Base-by-base conservation (phyloP, 75 land plant genomes). In the Adiantum capillusveneris region DNA sequence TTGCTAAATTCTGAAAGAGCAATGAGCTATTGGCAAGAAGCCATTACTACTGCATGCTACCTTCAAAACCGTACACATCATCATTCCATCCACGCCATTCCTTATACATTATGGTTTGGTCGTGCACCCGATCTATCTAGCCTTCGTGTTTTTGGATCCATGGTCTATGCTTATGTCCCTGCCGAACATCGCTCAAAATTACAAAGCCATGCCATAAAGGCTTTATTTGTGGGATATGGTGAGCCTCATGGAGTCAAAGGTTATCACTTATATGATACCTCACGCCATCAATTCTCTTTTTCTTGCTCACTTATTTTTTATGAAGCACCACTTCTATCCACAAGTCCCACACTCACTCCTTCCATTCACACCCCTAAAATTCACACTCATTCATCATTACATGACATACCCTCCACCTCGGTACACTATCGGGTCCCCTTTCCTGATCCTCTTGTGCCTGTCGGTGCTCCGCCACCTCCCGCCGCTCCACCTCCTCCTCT, bases 21-120 rank as follows among this genome's bases (percentile, higher is more conserved):
- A 6, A 65, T 54, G 44, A 53, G 29, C 16, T 65, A 21, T 65
- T 65, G 43, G 67, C 58, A n/a, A 6, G 59, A 65, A 55, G 67
- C 67, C 14, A 37, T 56, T 2, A 11, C 31, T 17, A 31, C 41
- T 25, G 43, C 67, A 13, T 30, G 26, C 12, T 65, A 55, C 20
- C 45, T 65, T 1, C 26, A 16, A 19, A 65, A 65, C 22, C 9
- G 67, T 16, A 63, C 65, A 28, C n/a, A n/a, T n/a, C n/a, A n/a
- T n/a, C n/a, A n/a, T n/a, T n/a, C n/a, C n/a, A n/a, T n/a, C n/a
- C n/a, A n/a, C n/a, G n/a, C n/a, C n/a, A n/a, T n/a, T n/a, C 67
- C 59, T 14, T 31, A 53, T 28, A 44, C 31, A 27, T 31, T 37
- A 21, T 65, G 58, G 57, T 53, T 24, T 1, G 60, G 43, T 19